phyloP scores from a whole-genome alignment of 768 basidiomycete species.

The Pilatotrama ljubarskyi region DNA sequence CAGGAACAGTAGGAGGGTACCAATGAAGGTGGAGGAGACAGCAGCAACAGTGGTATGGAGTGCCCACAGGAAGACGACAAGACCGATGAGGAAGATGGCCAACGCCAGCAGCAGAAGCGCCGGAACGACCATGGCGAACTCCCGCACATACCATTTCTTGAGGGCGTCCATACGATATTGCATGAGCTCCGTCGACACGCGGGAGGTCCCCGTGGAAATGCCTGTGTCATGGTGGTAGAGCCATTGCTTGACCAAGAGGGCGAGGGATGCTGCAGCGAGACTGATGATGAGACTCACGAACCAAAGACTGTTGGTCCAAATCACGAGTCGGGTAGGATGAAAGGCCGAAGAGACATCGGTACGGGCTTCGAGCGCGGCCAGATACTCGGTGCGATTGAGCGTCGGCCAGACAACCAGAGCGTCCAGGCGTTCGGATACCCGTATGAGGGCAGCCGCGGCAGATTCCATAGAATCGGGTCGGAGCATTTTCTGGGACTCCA shows the following conservation, averaged over 20 bases:
- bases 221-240: constrained; percentile 16
- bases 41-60: constrained; percentile 16
- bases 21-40: background rate
- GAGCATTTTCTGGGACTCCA: constrained; percentile 19
- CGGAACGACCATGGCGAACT: constrained; percentile 16
- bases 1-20: constrained; percentile 3
- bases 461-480: background rate
- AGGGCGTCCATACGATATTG: constrained; percentile 26
- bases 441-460: background rate
- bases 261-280: constrained; percentile 17
- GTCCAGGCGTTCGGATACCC: constrained; percentile 3
- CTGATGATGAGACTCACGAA: constrained; percentile 17
- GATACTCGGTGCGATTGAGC: too few species aligned
- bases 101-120: constrained; percentile 20
- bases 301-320: constrained; percentile 27
- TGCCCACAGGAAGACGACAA: constrained; percentile 24
- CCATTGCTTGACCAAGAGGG: constrained; percentile 21
- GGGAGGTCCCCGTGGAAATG: constrained; percentile 20
- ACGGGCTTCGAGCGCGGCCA: background rate
- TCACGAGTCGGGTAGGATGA: background rate
- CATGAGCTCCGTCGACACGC: constrained; percentile 18
- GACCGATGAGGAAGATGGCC: constrained; percentile 21
- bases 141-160: constrained; percentile 21
- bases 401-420: background rate
- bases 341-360: background rate